Evolutionary conservation across 176 grass and related monocot genomes (phyloP).

Genomic region (Bonia amplexicaulis): DNA sequence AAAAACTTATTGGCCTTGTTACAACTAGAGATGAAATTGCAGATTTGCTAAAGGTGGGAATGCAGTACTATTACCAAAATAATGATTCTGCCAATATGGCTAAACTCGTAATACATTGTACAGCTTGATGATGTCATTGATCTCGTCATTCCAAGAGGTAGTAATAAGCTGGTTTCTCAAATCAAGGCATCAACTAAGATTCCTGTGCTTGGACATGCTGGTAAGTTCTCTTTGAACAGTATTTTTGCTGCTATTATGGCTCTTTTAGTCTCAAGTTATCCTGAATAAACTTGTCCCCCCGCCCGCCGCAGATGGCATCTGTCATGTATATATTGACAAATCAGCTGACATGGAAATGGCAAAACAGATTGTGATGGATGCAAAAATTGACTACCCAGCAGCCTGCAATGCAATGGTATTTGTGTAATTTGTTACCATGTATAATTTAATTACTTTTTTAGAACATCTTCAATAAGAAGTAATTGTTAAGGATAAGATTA

Average conservation of each 20-base stretch:
- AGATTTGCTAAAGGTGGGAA: conserved; percentile 81
- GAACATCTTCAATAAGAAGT: neutral
- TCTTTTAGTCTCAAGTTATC: neutral
- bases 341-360: conserved; percentile 92
- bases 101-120: conserved; percentile 30
- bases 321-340: conserved; percentile 98
- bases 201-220: conserved; percentile 94
- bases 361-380: conserved; percentile 79
- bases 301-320: conserved; percentile 66
- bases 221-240: conserved; percentile 38
- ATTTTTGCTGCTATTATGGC: neutral
- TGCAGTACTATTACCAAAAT: conserved; percentile 1
- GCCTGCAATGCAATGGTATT: conserved; percentile 96
- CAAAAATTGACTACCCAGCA: conserved; percentile 95
- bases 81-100: neutral
- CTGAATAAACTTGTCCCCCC: neutral
- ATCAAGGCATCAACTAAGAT: conserved; percentile 96
- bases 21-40: conserved; percentile 91
- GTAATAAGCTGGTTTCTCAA: conserved; percentile 92
- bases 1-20: conserved; percentile 87
- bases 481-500: too few species aligned
- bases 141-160: conserved; percentile 98
- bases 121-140: conserved; percentile 99
- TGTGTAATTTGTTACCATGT: conserved; percentile 13
- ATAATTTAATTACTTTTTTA: neutral